These are phyloP conservation scores for Entomortierella lignicola DNA, from an alignment of 192 early-diverging fungal species.

Conservation along the genomic window DNA sequence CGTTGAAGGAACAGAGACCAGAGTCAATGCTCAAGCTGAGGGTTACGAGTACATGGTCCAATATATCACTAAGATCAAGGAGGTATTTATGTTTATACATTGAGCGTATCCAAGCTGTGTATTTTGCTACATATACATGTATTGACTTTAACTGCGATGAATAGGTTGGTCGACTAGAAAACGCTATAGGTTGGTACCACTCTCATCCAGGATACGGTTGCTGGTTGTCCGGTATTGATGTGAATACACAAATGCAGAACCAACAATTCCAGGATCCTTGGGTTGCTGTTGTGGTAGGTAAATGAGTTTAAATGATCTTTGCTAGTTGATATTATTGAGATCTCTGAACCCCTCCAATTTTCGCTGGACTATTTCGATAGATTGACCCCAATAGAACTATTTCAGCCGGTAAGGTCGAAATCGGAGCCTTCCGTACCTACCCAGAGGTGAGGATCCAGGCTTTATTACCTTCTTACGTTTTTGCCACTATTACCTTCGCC, in stretches of 20 bases:
- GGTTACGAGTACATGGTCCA: conserved; percentile 98
- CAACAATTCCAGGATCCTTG: conserved; percentile 96
- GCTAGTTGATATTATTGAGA: background rate
- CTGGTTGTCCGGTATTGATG: conserved; percentile 99
- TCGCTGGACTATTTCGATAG: conserved; percentile 46
- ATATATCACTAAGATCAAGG: conserved; percentile 84
- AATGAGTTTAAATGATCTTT: background rate
- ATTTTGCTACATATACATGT: background rate
- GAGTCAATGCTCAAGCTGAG: conserved; percentile 92
- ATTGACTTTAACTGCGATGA: background rate
- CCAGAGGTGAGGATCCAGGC: conserved; percentile 71
- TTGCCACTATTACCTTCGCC: too few species aligned
- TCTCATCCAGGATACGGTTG: conserved; percentile 99
- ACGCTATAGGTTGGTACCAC: conserved; percentile 98
- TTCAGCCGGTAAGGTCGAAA: conserved; percentile 95
- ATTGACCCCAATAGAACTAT: conserved; percentile 98
- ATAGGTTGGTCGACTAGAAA: conserved; percentile 89
- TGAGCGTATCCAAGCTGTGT: background rate
- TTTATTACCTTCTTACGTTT: too few species aligned
- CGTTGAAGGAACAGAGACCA: conserved; percentile 98
- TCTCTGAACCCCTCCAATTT: too few species aligned
- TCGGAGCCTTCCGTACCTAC: conserved; percentile 99
- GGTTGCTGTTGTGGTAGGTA: conserved; percentile 89
- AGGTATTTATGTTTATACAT: conserved; percentile 59
- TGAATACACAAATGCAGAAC: conserved; percentile 94